phyloP scores from a whole-genome alignment of 2,329 filamentous ascomycete species.

The Colletotrichum tabaci region DNA sequence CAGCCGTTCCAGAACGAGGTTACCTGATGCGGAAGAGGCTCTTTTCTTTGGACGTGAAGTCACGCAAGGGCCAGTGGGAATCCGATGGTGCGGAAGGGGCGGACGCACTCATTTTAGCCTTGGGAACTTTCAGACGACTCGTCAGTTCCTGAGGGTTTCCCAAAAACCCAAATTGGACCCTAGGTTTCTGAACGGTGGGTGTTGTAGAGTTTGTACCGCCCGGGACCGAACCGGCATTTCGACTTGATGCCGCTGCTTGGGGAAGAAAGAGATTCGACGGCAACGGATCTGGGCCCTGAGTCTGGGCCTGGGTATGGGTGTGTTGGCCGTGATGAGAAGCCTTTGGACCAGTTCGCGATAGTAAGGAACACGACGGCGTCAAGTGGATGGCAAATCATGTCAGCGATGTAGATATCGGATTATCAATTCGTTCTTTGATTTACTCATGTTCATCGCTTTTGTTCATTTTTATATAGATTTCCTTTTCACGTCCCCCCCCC shows the following conservation, averaged over 20 bases:
- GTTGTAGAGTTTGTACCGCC: neutral
- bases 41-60: neutral
- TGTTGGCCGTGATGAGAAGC: too few species aligned
- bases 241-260: neutral
- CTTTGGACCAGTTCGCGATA: too few species aligned
- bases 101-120: neutral
- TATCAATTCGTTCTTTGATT: too few species aligned
- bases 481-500: too few species aligned
- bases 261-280: too few species aligned
- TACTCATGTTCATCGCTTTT: neutral
- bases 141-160: neutral
- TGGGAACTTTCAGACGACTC: conserved; percentile 14
- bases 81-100: neutral
- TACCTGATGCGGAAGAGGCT: neutral
- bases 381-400: too few species aligned
- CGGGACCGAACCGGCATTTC: neutral
- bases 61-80: neutral
- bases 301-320: too few species aligned
- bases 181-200: neutral
- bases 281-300: too few species aligned
- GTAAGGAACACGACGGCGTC: too few species aligned
- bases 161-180: neutral
- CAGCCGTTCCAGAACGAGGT: neutral
- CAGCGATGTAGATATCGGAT: too few species aligned
- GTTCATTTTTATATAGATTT: neutral